These are phyloP conservation scores for Trametes cinnabarina DNA, from an alignment of 768 basidiomycete genomes.

Conservation along the genomic window DNA sequence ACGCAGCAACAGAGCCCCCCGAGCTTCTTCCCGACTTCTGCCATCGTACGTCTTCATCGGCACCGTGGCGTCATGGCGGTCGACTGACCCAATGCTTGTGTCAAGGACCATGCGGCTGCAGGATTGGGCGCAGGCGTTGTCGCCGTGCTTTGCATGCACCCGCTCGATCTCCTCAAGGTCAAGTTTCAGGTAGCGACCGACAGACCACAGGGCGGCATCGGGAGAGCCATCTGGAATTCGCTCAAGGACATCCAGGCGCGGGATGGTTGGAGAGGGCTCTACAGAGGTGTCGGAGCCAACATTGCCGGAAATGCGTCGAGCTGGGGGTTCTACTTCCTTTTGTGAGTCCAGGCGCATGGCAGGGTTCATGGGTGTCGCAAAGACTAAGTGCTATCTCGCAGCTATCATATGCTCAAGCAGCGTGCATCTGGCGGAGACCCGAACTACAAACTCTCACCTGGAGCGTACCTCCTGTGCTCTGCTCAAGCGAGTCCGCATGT, in stretches of 20 bases:
- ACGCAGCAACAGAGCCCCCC: conserved; percentile 25
- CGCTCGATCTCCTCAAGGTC: conserved; percentile 92
- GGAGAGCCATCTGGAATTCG: conserved; percentile 73
- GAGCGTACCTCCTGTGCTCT: conserved; percentile 81
- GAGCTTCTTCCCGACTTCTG: conserved; percentile 43
- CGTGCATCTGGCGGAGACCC: conserved; percentile 69
- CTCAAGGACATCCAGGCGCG: conserved; percentile 68
- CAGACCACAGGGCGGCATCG: conserved; percentile 56
- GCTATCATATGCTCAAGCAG: conserved; percentile 93
- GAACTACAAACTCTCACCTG: conserved; percentile 64
- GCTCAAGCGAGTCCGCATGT: conserved; percentile 90
- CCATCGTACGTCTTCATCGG: conserved; percentile 21
- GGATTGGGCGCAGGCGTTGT: conserved; percentile 92
- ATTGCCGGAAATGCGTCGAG: conserved; percentile 93
- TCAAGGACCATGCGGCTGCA: conserved; percentile 90
- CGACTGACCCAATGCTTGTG: conserved; percentile 1
- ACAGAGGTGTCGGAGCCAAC: conserved; percentile 87
- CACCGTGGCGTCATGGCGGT: neutral
- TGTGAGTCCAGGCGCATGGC: conserved; percentile 54
- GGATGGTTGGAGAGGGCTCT: conserved; percentile 83
- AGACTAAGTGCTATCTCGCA: conserved; percentile 37
- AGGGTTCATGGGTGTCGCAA: too few relatives aligned
- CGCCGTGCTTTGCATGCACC: conserved; percentile 95
- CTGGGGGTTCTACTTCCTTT: conserved; percentile 98
- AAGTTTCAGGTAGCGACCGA: conserved; percentile 86